Evolutionary conservation across 371 early-diverging fungal species (phyloP).

Genomic region (Aphelidium insulamus): DNA sequence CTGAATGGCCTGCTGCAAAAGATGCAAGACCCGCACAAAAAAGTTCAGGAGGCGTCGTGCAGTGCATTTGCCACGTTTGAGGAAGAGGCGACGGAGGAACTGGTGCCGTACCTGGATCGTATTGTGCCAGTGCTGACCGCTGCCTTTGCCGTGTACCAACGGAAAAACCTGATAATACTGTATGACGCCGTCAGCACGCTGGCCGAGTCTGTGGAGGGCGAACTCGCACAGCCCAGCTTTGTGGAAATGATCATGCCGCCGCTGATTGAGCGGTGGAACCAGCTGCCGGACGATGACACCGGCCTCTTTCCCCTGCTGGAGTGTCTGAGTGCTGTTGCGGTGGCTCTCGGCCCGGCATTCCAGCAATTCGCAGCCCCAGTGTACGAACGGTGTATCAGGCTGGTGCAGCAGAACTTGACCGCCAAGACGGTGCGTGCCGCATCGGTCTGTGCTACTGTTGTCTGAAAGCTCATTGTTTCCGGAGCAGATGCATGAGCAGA

Average conservation of each 20-base stretch:
- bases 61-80: slow-evolving; percentile 79
- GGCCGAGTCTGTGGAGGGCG: slow-evolving; percentile 64
- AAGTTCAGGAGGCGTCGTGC: slow-evolving; percentile 88
- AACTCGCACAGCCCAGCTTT: slow-evolving; percentile 46
- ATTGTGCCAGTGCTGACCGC: slow-evolving; percentile 47
- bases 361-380: slow-evolving; percentile 57
- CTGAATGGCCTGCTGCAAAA: slow-evolving; percentile 48
- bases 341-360: slow-evolving; percentile 64
- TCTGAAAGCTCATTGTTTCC: slow-evolving; percentile 10
- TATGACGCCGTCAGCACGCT: slow-evolving; percentile 86
- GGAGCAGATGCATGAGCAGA: slow-evolving; percentile 27
- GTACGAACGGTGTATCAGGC: slow-evolving; percentile 58
- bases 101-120: slow-evolving; percentile 58
- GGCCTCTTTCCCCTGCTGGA: slow-evolving; percentile 80
- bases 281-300: slow-evolving; percentile 46
- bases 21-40: slow-evolving; percentile 68
- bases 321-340: slow-evolving; percentile 71
- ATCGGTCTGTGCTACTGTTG: background rate
- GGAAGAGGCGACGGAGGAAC: slow-evolving; percentile 50
- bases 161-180: slow-evolving; percentile 63
- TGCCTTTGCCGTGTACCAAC: slow-evolving; percentile 63
- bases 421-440: background rate
- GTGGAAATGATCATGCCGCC: slow-evolving; percentile 61
- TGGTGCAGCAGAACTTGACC: slow-evolving; percentile 45
- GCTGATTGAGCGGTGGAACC: slow-evolving; percentile 57